Percentiles rank a stretch among this genome's conserved stretches.
These are phyloP conservation scores for Aspergillus awamori DNA, from an alignment of 2,329 filamentous ascomycete genomes.

Conservation along the genomic window DNA sequence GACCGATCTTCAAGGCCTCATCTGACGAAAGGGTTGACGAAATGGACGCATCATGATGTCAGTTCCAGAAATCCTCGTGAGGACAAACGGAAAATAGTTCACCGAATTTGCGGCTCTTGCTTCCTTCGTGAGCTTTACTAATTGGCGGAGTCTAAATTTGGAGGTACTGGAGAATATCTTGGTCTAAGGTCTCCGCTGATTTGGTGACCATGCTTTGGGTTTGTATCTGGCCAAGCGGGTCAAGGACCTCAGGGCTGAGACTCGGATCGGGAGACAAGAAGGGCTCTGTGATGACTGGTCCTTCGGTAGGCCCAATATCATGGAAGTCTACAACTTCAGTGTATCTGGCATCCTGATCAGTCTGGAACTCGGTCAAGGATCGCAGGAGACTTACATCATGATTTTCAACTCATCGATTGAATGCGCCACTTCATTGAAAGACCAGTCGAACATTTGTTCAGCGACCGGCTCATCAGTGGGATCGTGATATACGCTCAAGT, in stretches of 20 bases:
- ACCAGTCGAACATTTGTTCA: conserved; percentile 99
- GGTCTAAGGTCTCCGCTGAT: not conserved
- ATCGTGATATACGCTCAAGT: conserved; percentile 94
- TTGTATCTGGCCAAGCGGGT: not conserved
- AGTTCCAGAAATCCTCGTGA: not conserved
- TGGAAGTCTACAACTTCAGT: conserved; percentile 98
- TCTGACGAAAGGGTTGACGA: not conserved
- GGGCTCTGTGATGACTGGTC: not conserved
- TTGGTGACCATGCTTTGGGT: not conserved
- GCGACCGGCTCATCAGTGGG: conserved; percentile 93
- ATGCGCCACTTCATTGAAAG: conserved; percentile 95
- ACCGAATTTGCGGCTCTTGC: not conserved
- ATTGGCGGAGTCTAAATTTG: not conserved
- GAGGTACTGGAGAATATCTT: conserved; percentile 9
- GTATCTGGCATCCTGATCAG: conserved; percentile 65
- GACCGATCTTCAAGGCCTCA: not conserved
- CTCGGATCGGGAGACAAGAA: not conserved
- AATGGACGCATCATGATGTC: conserved; percentile 10
- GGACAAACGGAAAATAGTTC: not conserved
- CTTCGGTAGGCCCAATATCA: conserved; percentile 63
- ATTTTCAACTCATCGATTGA: conserved; percentile 99
- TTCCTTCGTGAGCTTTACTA: not conserved
- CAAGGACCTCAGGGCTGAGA: not conserved
- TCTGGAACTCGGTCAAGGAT: not conserved
- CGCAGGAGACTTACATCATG: conserved; percentile 77